Conservation (phyloP, 2,329 filamentous ascomycete species). For the Monosporascus sp. region DNA sequence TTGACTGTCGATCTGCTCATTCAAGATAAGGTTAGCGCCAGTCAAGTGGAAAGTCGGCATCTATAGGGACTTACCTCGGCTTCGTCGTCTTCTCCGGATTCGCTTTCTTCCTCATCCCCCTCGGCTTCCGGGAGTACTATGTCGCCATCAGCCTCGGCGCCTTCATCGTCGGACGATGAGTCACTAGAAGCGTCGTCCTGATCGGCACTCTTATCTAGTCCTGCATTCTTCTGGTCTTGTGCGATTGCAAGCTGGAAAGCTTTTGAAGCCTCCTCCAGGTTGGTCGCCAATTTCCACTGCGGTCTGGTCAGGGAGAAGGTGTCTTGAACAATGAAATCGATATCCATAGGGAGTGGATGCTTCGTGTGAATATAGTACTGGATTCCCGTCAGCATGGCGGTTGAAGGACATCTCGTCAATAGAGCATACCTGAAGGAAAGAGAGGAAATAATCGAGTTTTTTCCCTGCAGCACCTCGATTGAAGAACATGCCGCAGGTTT, state of each 20-base stretch:
- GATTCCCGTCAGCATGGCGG: slow-evolving; percentile 9
- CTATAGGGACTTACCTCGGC: slow-evolving; percentile 39
- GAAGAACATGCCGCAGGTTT: slow-evolving; percentile 95
- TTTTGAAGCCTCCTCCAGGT: slow-evolving; percentile 74
- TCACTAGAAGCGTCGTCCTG: slow-evolving; percentile 67
- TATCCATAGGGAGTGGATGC: slow-evolving; percentile 85
- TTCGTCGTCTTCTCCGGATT: slow-evolving; percentile 56
- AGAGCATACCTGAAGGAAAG: slow-evolving; percentile 73
- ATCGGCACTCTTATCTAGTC: slow-evolving; percentile 63
- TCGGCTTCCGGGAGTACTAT: slow-evolving; percentile 57
- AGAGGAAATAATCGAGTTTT: slow-evolving; percentile 95
- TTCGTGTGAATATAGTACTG: slow-evolving; percentile 93
- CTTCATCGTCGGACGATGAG: slow-evolving; percentile 69
- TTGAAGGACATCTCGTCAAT: slow-evolving; percentile 2
- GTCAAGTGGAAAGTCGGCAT: slow-evolving; percentile 2
- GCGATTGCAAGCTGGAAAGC: slow-evolving; percentile 83
- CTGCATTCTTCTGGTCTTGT: slow-evolving; percentile 79
- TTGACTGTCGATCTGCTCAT: slow-evolving; percentile 41
- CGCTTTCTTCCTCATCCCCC: slow-evolving; percentile 48
- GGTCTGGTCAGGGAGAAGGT: slow-evolving; percentile 79
- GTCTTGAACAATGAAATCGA: slow-evolving; percentile 94
- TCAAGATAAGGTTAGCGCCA: slow-evolving; percentile 6
- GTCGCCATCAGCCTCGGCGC: slow-evolving; percentile 54
- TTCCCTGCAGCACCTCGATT: slow-evolving; percentile 90
- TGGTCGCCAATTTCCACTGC: slow-evolving; percentile 83